Conservation (phyloP, 2,329 filamentous ascomycete species). For the Exophiala aquamarina region DNA sequence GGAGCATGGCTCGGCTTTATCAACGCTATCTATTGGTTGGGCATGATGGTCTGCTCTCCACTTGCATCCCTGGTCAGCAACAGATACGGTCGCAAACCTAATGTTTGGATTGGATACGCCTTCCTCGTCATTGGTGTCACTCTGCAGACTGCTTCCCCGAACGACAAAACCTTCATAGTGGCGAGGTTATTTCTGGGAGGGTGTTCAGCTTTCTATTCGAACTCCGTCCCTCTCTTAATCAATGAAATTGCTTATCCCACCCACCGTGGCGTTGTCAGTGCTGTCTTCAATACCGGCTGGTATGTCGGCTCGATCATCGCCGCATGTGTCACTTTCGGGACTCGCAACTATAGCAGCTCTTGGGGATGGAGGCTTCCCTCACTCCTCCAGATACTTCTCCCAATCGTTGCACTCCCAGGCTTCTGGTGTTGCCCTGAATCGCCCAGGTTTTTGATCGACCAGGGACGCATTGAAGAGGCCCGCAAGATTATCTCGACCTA, state of each 20-base stretch:
- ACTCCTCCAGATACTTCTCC: slow-evolving; percentile 24
- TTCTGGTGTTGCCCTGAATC: slow-evolving; percentile 25
- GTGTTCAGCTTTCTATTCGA: slow-evolving; percentile 35
- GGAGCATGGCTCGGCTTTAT: slow-evolving; percentile 34
- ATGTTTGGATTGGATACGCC: slow-evolving; percentile 34
- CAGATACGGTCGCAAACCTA: slow-evolving; percentile 36
- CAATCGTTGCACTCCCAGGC: slow-evolving; percentile 24
- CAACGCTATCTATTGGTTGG: slow-evolving; percentile 33
- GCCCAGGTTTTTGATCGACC: slow-evolving; percentile 31
- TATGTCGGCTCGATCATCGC: slow-evolving; percentile 33
- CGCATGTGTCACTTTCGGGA: slow-evolving; percentile 32
- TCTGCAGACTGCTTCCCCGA: slow-evolving; percentile 32
- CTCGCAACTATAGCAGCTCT: slow-evolving; percentile 17
- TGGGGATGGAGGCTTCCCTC: slow-evolving; percentile 29
- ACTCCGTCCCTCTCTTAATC: slow-evolving; percentile 39
- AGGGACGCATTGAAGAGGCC: slow-evolving; percentile 25
- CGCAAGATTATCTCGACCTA: slow-evolving; percentile 27
- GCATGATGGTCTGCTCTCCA: slow-evolving; percentile 31
- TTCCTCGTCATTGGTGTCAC: slow-evolving; percentile 33
- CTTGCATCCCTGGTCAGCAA: slow-evolving; percentile 35
- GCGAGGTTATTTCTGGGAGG: slow-evolving; percentile 40
- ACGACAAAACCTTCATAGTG: slow-evolving; percentile 34
- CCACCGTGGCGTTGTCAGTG: slow-evolving; percentile 37
- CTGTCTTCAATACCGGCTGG: slow-evolving; percentile 38
- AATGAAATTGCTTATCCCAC: slow-evolving; percentile 47